Conservation (phyloP, 768 basidiomycete genomes). For the Leccinum longicurvipes region DNA sequence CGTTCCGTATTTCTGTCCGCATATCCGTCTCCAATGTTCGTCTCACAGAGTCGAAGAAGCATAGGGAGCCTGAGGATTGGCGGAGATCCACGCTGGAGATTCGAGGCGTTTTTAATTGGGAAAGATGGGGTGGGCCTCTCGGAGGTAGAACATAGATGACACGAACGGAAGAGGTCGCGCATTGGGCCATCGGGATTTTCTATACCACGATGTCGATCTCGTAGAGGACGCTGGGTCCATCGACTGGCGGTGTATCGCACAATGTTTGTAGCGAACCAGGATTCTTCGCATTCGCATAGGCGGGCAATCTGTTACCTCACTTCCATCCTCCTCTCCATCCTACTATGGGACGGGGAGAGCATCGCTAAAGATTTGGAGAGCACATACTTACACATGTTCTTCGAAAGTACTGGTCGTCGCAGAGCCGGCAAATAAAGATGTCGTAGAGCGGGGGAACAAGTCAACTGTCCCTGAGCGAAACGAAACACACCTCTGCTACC, state of each 20-base stretch:
- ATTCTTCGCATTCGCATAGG: no score
- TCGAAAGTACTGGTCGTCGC: slow-evolving; percentile 97
- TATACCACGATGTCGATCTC: slow-evolving; percentile 12
- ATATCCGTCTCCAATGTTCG: neutral
- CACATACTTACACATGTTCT: slow-evolving; percentile 88
- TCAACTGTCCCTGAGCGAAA: no score
- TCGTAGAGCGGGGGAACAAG: no score
- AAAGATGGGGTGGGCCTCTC: slow-evolving; percentile 13
- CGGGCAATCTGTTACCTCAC: no score
- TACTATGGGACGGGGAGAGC: no score
- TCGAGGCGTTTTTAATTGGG: slow-evolving; percentile 6
- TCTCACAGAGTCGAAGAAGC: neutral
- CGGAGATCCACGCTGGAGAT: slow-evolving; percentile 1
- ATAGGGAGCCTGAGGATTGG: no score
- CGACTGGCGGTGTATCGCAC: slow-evolving; percentile 2
- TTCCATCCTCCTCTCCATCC: no score
- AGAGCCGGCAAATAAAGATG: slow-evolving; percentile 59
- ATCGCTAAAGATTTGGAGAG: no score
- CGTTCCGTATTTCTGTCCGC: slow-evolving; percentile 1
- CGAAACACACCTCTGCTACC: slow-evolving; percentile 74
- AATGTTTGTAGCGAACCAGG: no score
- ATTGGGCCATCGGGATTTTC: slow-evolving; percentile 11
- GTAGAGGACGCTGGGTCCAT: slow-evolving; percentile 10
- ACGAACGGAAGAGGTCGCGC: slow-evolving; percentile 6
- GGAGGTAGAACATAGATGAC: slow-evolving; percentile 10